phyloP scores from a whole-genome alignment of 2,329 filamentous ascomycete species.

The Rhytidhysteron rufulum region DNA sequence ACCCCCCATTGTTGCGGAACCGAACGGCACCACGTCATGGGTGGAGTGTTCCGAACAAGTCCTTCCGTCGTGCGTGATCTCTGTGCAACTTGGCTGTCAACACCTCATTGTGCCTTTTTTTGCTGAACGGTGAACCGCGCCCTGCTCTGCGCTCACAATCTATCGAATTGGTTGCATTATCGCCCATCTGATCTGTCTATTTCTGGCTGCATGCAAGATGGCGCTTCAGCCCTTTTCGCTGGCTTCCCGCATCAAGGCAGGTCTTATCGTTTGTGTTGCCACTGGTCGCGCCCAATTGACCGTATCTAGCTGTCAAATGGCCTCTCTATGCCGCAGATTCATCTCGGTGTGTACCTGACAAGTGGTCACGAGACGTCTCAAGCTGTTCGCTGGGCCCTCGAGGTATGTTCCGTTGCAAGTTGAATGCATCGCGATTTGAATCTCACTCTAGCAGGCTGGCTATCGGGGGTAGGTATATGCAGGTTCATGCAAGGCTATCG shows the following conservation, averaged over 20 bases:
- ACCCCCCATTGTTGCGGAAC: constrained; percentile 4
- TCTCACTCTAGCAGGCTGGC: constrained; percentile 36
- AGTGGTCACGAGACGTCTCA: constrained; percentile 56
- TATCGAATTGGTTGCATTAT: constrained; percentile 3
- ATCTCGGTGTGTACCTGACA: constrained; percentile 72
- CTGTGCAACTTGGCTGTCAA: constrained; percentile 2
- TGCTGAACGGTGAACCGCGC: not conserved
- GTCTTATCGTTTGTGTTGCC: constrained; percentile 13
- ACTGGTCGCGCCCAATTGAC: constrained; percentile 14
- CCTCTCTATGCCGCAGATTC: constrained; percentile 64
- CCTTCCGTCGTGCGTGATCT: constrained; percentile 2
- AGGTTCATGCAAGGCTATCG: constrained; percentile 13
- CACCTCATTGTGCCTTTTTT: constrained; percentile 8
- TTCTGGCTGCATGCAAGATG: constrained; percentile 20
- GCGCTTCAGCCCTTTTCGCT: constrained; percentile 37
- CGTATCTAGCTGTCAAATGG: constrained; percentile 52
- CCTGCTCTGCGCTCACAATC: not conserved
- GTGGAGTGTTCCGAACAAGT: constrained; percentile 9
- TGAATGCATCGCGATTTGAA: not conserved
- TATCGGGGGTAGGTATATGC: constrained; percentile 39
- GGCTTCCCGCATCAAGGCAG: constrained; percentile 40
- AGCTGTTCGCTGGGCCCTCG: constrained; percentile 57
- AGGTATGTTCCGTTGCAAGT: constrained; percentile 36
- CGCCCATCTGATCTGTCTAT: constrained; percentile 20
- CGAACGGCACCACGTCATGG: constrained; percentile 8